Evolutionary conservation across 75 land plant genomes (phyloP), one percentile per base, ranked within the genome.

Genomic region (Pinus taeda): DNA sequence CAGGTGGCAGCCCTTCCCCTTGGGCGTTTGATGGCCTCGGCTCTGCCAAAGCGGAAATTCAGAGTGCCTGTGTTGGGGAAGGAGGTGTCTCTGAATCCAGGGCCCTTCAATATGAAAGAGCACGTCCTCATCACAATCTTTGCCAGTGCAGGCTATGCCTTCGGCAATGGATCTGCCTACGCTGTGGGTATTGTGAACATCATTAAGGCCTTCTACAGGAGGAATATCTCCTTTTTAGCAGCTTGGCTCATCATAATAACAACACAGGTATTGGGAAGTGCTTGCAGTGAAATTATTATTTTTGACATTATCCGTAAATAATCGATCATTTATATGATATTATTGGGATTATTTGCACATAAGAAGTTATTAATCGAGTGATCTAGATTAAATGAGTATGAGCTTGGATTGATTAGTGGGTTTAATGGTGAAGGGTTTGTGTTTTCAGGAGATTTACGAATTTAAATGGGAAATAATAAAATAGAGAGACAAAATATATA

Each of bases 61-160:
- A 70, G 21, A 70, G 20, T 70, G 53, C 72, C 45, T 6, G 2
- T 36, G 20, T 33, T 66, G 37, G 70, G 70, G 8, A n/a, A n/a
- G n/a, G 26, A 66, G 6, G 24, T 66, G 36, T 29, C 37, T 0
- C 24, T 66, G 36, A 66, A 66, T 33, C 70, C 70, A 22, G 92
- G 94, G 22, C 96, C 92, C n/a, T 93, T 93, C 79, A 93, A 91
- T 78, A 77, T 89, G 63, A 88, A 95, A 80, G 98, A 95, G 85
- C 98, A 95, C 69, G 98, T 90, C 59, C 76, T 89, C 42, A 92
- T 95, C 58, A 83, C 95, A 7, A 86, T 95, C 36, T 92, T 95
- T 67, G 95, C 98, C 53, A 87, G 84, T 74, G 87, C 93, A 13
- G 95, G 98, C 0, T 60, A 76, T 29, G 90, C 93, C 3, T 90